Percentiles rank a stretch among this genome's conserved stretches.
phyloP scores from a whole-genome alignment of 495 filamentous ascomycete genomes.

The Tetracladium marchalianum region DNA sequence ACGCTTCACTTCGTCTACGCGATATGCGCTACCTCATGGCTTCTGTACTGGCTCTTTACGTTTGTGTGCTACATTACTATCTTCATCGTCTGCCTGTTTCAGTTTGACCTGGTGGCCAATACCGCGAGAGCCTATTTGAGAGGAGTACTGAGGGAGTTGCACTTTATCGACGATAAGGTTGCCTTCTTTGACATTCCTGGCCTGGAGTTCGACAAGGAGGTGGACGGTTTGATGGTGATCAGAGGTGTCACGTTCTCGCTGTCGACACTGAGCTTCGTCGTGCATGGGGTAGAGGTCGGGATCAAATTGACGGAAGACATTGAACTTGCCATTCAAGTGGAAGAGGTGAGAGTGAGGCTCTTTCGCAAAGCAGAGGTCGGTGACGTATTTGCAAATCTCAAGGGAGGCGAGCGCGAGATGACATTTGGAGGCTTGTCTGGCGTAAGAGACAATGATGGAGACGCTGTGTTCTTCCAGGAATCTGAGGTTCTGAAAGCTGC shows the following conservation, averaged over 20 bases:
- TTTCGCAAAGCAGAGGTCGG: constrained; percentile 25
- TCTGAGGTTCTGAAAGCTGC: constrained; percentile 25
- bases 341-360: constrained; percentile 23
- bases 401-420: constrained; percentile 29
- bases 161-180: constrained; percentile 30
- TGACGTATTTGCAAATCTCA: constrained; percentile 28
- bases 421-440: constrained; percentile 23
- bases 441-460: constrained; percentile 16
- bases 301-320: constrained; percentile 28
- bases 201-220: constrained; percentile 29
- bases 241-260: constrained; percentile 26
- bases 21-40: constrained; percentile 29
- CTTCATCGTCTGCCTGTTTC: constrained; percentile 22
- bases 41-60: constrained; percentile 24
- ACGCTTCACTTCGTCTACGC: constrained; percentile 27
- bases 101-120: constrained; percentile 20
- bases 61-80: constrained; percentile 21
- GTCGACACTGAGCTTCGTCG: constrained; percentile 21
- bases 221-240: constrained; percentile 26
- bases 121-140: constrained; percentile 17
- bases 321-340: constrained; percentile 26
- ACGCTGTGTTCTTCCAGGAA: constrained; percentile 19
- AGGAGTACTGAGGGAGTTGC: constrained; percentile 19
- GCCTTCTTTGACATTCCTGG: constrained; percentile 30
- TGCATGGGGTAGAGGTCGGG: constrained; percentile 28